Percentiles rank a stretch among this genome's conserved stretches.
Conservation (phyloP, 495 filamentous ascomycete species). For the Talaromyces ruber region DNA sequence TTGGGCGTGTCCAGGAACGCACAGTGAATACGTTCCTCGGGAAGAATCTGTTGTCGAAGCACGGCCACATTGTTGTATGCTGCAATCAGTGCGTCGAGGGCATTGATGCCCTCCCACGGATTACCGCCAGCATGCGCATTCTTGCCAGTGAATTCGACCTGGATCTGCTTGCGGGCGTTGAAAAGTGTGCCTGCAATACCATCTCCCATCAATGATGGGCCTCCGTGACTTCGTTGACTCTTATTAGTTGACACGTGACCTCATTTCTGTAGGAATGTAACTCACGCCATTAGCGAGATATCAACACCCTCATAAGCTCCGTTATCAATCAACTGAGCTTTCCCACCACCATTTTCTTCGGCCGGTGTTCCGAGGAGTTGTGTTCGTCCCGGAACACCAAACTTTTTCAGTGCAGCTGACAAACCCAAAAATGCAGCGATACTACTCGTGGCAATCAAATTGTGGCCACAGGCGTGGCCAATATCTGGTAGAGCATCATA, state of each 20-base stretch:
- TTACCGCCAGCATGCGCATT: constrained; percentile 50
- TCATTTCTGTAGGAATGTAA: neutral
- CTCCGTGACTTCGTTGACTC: neutral
- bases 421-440: constrained; percentile 52
- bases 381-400: constrained; percentile 45
- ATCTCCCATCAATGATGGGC: constrained; percentile 3
- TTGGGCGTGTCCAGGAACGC: constrained; percentile 51
- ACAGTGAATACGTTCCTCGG: constrained; percentile 50
- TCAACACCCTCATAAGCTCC: constrained; percentile 60
- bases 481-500: constrained; percentile 50
- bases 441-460: constrained; percentile 58
- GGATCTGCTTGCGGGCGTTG: constrained; percentile 31
- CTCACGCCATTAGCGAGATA: constrained; percentile 44
- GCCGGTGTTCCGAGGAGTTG: constrained; percentile 62
- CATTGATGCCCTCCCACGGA: constrained; percentile 58
- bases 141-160: constrained; percentile 24
- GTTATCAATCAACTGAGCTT: constrained; percentile 53
- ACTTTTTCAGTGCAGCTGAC: constrained; percentile 35
- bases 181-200: constrained; percentile 26
- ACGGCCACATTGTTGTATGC: constrained; percentile 55
- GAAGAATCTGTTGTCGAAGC: constrained; percentile 55
- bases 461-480: constrained; percentile 63
- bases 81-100: constrained; percentile 51
- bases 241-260: too few species aligned
- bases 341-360: constrained; percentile 64